Base-by-base conservation (phyloP, 805 yeast genomes). In the Candida montana region DNA sequence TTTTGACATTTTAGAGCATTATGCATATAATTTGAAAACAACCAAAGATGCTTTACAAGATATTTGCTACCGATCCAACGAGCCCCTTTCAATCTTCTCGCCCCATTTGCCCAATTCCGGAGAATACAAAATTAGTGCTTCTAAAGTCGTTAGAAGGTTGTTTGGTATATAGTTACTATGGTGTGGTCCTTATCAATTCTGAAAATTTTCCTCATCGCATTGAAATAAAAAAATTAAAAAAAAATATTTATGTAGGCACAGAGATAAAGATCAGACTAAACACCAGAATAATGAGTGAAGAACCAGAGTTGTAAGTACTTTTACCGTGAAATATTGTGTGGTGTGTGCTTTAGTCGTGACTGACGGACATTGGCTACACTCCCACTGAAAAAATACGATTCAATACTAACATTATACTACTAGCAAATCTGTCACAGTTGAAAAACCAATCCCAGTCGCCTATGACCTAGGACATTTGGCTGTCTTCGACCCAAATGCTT, bases 391-490 rank as follows among this genome's bases (percentile, higher is more conserved):
- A 12, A 31, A n/a, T 16, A 2, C 18, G 15, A 12, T 18, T n/a
- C 27, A 33, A 9, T 35, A 35, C 39, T 40, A 37, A 42, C 46
- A 26, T n/a, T n/a, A n/a, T n/a, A 15, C 28, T 18, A 15, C 4
- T 31, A 50, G 71, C 46, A 81, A 82, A 57, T 86, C 95, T 12
- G 90, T 85, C 28, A 83, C 90, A 4, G 98, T 93, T 28, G 95
- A 87, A 37, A 90, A 90, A 63, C 83, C 83, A 23, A 87, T 93
- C 46, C 97, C 98, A 21, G 93, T 85, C 38, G 70, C 79, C 4
- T 91, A 75, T 59, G 99, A 93, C 62, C 68, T 91, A 48, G 99
- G 99, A 28, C 85, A 91, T 62, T 72, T 93, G 41, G 83, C 96
- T 5, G 86, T 85, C 2, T 90, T 87, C 58, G 98, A 91, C 64